Evolutionary conservation across 2,329 filamentous ascomycete genomes (phyloP).

Genomic region (Pseudocercospora musae): DNA sequence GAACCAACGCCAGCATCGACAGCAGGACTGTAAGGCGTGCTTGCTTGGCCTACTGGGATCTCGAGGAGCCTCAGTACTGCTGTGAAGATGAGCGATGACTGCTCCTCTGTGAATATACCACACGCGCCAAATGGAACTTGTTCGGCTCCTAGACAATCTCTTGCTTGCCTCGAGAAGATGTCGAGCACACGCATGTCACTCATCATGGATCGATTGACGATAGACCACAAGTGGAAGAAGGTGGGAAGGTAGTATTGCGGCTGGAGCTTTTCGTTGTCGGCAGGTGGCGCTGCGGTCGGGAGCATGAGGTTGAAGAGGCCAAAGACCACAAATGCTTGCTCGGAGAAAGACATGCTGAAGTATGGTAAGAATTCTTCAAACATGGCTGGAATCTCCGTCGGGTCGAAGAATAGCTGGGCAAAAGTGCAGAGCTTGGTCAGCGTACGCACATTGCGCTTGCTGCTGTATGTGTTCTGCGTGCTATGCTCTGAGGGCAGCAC

Average conservation of each 20-base stretch:
- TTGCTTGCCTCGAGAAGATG: conserved; percentile 78
- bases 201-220: conserved; percentile 82
- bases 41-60: conserved; percentile 94
- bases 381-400: conserved; percentile 74
- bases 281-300: conserved; percentile 75
- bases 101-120: conserved; percentile 88
- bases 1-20: conserved; percentile 81
- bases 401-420: conserved; percentile 88
- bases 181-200: conserved; percentile 88
- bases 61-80: conserved; percentile 84
- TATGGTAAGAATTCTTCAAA: conserved; percentile 52
- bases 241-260: conserved; percentile 88
- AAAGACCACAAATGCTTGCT: conserved; percentile 89
- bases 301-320: conserved; percentile 83
- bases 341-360: conserved; percentile 89
- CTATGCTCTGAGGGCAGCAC: conserved; percentile 80
- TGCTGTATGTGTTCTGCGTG: conserved; percentile 52
- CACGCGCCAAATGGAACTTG: conserved; percentile 79
- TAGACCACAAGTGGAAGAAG: conserved; percentile 93
- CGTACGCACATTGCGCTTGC: conserved; percentile 66
- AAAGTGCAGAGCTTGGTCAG: conserved; percentile 88
- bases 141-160: conserved; percentile 72
- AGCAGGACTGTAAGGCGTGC: conserved; percentile 77
- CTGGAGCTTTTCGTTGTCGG: conserved; percentile 69
- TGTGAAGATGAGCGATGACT: conserved; percentile 90